A percentile compares a stretch with the other conserved stretches of the same genome.
These are phyloP conservation scores for Trametes sanguinea DNA, from an alignment of 768 basidiomycete species.

Conservation along the genomic window DNA sequence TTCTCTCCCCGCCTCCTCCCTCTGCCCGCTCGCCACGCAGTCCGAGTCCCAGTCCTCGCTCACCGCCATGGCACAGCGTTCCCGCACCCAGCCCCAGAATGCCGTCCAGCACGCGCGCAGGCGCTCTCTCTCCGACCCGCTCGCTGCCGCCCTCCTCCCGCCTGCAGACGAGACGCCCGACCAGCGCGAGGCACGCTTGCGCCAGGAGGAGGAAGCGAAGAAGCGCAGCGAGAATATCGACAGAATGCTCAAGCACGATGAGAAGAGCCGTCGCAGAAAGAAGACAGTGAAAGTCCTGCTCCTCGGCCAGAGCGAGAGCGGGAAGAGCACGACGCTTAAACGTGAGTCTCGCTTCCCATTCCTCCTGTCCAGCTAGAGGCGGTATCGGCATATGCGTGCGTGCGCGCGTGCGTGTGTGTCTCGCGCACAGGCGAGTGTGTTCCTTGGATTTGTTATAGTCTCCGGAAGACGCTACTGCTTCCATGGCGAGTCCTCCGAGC, in stretches of 20 bases:
- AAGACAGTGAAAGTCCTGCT: slow-evolving; percentile 75
- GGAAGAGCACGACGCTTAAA: slow-evolving; percentile 86
- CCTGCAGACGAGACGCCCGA: slow-evolving; percentile 71
- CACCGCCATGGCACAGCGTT: slow-evolving; percentile 11
- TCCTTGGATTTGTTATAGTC: background rate
- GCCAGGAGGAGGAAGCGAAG: slow-evolving; percentile 70
- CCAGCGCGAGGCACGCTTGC: slow-evolving; percentile 65
- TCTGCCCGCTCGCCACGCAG: no score
- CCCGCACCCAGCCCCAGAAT: background rate
- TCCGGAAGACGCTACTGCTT: background rate
- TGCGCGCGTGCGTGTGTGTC: background rate
- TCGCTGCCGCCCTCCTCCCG: slow-evolving; percentile 65
- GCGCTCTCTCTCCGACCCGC: slow-evolving; percentile 60
- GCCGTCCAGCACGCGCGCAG: slow-evolving; percentile 10
- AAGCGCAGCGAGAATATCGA: slow-evolving; percentile 78
- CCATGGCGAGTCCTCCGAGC: slow-evolving; percentile 11
- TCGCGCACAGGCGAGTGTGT: background rate
- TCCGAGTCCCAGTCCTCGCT: background rate
- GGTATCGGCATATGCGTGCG: background rate
- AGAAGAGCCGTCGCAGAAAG: slow-evolving; percentile 57
- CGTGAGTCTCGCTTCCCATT: slow-evolving; percentile 55
- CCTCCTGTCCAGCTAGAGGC: background rate
- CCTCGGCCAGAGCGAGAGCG: slow-evolving; percentile 87
- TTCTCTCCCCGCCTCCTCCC: background rate
- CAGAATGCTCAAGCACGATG: slow-evolving; percentile 71